These are phyloP conservation scores for Cercospora beticola DNA, from an alignment of 2,329 filamentous ascomycete genomes.

Conservation along the genomic window DNA sequence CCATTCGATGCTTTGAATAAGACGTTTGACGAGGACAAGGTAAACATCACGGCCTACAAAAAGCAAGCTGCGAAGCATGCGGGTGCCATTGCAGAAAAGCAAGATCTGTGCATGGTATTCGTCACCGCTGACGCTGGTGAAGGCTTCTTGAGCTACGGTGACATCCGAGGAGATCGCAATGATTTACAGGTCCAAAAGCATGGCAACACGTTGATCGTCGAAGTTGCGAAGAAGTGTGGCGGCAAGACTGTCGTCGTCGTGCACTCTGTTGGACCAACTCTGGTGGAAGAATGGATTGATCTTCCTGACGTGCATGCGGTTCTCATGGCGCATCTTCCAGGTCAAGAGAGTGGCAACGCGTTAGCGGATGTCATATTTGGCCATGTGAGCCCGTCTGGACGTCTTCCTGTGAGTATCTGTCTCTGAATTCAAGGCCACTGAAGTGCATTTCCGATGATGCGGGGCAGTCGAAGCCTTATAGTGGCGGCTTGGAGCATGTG, in stretches of 20 bases:
- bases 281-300: slow-evolving; percentile 78
- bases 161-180: slow-evolving; percentile 76
- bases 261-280: slow-evolving; percentile 79
- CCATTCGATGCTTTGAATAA: slow-evolving; percentile 66
- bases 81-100: slow-evolving; percentile 28
- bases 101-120: slow-evolving; percentile 81
- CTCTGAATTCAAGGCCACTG: neutral
- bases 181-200: slow-evolving; percentile 72
- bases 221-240: slow-evolving; percentile 67
- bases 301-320: slow-evolving; percentile 75
- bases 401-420: slow-evolving; percentile 56
- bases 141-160: slow-evolving; percentile 64
- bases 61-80: slow-evolving; percentile 39
- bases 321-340: slow-evolving; percentile 79
- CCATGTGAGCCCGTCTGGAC: slow-evolving; percentile 73
- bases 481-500: neutral
- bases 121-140: slow-evolving; percentile 82
- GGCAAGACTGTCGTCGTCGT: slow-evolving; percentile 74
- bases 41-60: slow-evolving; percentile 61
- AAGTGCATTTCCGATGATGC: neutral
- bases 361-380: slow-evolving; percentile 79
- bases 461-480: neutral
- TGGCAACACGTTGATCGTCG: slow-evolving; percentile 71
- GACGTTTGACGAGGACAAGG: slow-evolving; percentile 59
- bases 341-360: slow-evolving; percentile 81